These are phyloP conservation scores for Claviceps pazoutovae DNA, from an alignment of 2,329 filamentous ascomycete genomes.

Conservation along the genomic window DNA sequence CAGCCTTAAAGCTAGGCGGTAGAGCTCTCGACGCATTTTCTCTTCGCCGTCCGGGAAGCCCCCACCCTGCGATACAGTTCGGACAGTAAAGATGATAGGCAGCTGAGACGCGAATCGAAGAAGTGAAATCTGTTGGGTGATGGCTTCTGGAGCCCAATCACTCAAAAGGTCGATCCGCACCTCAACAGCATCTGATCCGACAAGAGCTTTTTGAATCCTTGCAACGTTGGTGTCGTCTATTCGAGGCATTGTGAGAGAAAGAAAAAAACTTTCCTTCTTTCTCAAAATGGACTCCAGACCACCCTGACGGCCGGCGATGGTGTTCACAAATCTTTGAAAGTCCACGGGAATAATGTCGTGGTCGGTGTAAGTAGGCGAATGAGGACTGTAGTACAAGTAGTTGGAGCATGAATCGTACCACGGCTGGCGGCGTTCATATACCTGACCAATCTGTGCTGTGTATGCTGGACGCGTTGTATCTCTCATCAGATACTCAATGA, in stretches of 20 bases:
- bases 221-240: slow-evolving; percentile 44
- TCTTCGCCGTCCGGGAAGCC: slow-evolving; percentile 67
- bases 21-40: slow-evolving; percentile 60
- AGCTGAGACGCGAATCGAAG: slow-evolving; percentile 58
- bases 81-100: slow-evolving; percentile 84
- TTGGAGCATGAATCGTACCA: slow-evolving; percentile 94
- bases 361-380: slow-evolving; percentile 20
- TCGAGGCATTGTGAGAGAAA: slow-evolving; percentile 74
- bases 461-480: slow-evolving; percentile 90
- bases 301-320: slow-evolving; percentile 26
- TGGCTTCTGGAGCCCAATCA: slow-evolving; percentile 61
- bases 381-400: slow-evolving; percentile 79
- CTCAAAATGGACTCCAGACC: slow-evolving; percentile 27
- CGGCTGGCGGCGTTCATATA: slow-evolving; percentile 77
- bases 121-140: slow-evolving; percentile 68
- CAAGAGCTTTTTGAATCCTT: slow-evolving; percentile 55
- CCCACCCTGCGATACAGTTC: slow-evolving; percentile 76
- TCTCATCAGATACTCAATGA: slow-evolving; percentile 75
- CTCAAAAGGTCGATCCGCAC: slow-evolving; percentile 81
- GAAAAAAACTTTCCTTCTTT: slow-evolving; percentile 76
- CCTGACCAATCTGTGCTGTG: slow-evolving; percentile 78
- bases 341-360: slow-evolving; percentile 18
- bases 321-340: slow-evolving; percentile 25
- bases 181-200: slow-evolving; percentile 87
- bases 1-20: slow-evolving; percentile 63